A percentile compares a stretch with the other conserved stretches of the same genome.
Evolutionary conservation across 148 eudicot genomes (phyloP).

Genomic region (Polygonum aviculare): DNA sequence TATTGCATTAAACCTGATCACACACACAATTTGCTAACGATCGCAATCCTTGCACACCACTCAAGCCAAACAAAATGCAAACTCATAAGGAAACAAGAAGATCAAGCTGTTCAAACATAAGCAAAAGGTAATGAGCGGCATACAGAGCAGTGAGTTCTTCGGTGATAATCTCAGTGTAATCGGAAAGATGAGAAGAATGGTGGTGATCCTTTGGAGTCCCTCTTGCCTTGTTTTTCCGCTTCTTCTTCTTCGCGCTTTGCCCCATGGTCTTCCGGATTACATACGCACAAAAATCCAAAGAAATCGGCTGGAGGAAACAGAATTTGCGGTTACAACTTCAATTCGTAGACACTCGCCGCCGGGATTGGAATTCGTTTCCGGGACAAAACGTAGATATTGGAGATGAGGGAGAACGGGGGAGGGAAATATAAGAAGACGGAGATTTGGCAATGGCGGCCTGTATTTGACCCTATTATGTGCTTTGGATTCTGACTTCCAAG

Average conservation of each 20-base stretch:
- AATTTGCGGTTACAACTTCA: not conserved
- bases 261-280: slow-evolving; percentile 35
- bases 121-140: slow-evolving; percentile 8
- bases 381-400: not conserved
- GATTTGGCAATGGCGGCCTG: not conserved
- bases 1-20: not conserved
- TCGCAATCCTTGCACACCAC: not conserved
- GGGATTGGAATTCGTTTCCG: not conserved
- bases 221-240: slow-evolving; percentile 56
- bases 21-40: not conserved
- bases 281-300: not conserved
- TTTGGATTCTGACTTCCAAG: not conserved
- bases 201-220: slow-evolving; percentile 50
- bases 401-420: not conserved
- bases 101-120: not conserved
- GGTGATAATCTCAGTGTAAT: slow-evolving; percentile 42
- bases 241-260: slow-evolving; percentile 81
- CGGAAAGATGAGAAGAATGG: slow-evolving; percentile 26
- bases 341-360: not conserved
- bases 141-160: slow-evolving; percentile 92
- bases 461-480: not conserved
- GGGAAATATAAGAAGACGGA: not conserved
- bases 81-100: not conserved
- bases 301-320: not conserved
- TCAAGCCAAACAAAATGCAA: not conserved